Evolutionary conservation across 441 rosid species (phyloP).

Genomic region (Pelargonium australe): DNA sequence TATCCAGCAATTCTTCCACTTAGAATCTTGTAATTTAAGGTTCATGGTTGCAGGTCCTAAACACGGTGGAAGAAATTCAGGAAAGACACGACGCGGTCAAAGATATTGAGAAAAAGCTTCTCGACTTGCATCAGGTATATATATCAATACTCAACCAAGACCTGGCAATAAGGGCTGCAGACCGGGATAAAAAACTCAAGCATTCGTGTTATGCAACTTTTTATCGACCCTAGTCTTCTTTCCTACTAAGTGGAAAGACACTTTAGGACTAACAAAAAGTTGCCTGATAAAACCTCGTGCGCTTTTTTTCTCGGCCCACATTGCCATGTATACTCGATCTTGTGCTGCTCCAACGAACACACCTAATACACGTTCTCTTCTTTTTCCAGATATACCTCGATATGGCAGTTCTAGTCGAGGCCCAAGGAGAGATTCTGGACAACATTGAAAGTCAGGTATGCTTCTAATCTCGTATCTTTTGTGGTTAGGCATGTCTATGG

Average conservation of each 20-base stretch:
- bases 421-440: constrained; percentile 95
- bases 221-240: too few relatives aligned
- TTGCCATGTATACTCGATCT: too few relatives aligned
- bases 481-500: background rate
- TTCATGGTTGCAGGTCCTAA: constrained; percentile 47
- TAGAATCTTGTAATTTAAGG: background rate
- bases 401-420: constrained; percentile 93
- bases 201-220: too few relatives aligned
- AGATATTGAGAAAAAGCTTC: constrained; percentile 87
- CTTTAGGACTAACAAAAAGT: too few relatives aligned
- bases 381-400: constrained; percentile 73
- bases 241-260: too few relatives aligned
- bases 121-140: constrained; percentile 74
- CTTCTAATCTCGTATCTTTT: background rate
- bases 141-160: too few relatives aligned
- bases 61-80: constrained; percentile 82
- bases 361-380: background rate
- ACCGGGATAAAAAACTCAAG: too few relatives aligned
- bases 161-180: too few relatives aligned
- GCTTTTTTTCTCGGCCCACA: too few relatives aligned
- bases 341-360: too few relatives aligned
- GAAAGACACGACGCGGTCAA: constrained; percentile 90
- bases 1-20: too few relatives aligned
- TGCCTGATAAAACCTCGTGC: too few relatives aligned
- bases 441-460: constrained; percentile 83